Conservation (phyloP, 495 filamentous ascomycete species). For the Extremus antarcticus region DNA sequence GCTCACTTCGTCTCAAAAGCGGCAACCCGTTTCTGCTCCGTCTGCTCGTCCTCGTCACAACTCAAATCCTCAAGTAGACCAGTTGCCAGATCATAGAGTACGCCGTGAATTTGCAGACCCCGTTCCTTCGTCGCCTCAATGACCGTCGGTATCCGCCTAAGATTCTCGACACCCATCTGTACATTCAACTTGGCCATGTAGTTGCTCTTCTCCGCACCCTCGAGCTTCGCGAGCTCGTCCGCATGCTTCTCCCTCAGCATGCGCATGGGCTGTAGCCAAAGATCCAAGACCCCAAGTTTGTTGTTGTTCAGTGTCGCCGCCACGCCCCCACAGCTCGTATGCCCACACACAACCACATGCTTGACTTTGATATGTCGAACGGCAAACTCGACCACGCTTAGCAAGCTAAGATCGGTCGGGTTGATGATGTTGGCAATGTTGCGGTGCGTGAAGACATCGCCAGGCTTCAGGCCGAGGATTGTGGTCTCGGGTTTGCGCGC, state of each 20-base stretch:
- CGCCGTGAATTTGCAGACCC: slow-evolving; percentile 32
- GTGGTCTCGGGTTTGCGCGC: slow-evolving; percentile 81
- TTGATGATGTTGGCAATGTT: slow-evolving; percentile 89
- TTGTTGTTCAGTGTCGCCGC: slow-evolving; percentile 54
- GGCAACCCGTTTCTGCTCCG: slow-evolving; percentile 2
- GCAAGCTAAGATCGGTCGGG: slow-evolving; percentile 62
- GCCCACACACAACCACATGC: slow-evolving; percentile 76
- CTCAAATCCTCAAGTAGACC: slow-evolving; percentile 30
- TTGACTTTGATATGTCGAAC: slow-evolving; percentile 64
- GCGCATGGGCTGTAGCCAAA: slow-evolving; percentile 66
- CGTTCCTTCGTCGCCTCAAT: slow-evolving; percentile 30
- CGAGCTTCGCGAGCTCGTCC: slow-evolving; percentile 38
- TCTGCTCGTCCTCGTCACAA: slow-evolving; percentile 11
- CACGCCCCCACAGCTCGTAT: slow-evolving; percentile 72
- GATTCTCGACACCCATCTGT: slow-evolving; percentile 24
- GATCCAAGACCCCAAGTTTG: slow-evolving; percentile 63
- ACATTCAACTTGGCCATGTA: slow-evolving; percentile 33
- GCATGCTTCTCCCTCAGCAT: slow-evolving; percentile 45
- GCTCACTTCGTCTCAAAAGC: slow-evolving; percentile 14
- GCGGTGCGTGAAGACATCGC: slow-evolving; percentile 87
- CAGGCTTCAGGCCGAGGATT: slow-evolving; percentile 66
- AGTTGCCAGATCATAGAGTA: slow-evolving; percentile 31
- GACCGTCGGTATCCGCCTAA: slow-evolving; percentile 27
- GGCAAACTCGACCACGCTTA: slow-evolving; percentile 74
- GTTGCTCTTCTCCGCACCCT: slow-evolving; percentile 15